A percentile compares a stretch with the other conserved stretches of the same genome.
Conservation (phyloP, 495 filamentous ascomycete genomes). For the Aspergillus bridgeri region DNA sequence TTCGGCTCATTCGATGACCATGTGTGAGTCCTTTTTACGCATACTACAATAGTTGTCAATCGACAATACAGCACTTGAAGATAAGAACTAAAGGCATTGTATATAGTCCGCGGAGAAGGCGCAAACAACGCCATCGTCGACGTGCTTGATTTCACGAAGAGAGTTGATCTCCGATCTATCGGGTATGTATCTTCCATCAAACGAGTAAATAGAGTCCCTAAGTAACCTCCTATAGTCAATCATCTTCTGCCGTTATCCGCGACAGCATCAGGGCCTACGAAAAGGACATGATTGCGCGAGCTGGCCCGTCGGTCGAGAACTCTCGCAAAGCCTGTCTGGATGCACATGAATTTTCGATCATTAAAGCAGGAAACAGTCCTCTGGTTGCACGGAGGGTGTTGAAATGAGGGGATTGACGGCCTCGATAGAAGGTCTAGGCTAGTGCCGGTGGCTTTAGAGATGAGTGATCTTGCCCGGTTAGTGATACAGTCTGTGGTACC, state of each 20-base stretch:
- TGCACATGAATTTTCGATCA: conserved; percentile 51
- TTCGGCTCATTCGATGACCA: conserved; percentile 55
- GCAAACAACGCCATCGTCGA: conserved; percentile 59
- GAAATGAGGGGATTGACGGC: neutral
- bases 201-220: neutral
- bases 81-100: neutral
- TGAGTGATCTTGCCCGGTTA: no score
- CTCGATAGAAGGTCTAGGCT: no score
- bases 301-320: conserved; percentile 48
- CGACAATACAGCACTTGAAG: no score
- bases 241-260: conserved; percentile 13
- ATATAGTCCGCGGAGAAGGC: conserved; percentile 51
- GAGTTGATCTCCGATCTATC: conserved; percentile 16
- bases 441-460: no score
- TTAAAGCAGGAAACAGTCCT: neutral
- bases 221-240: conserved; percentile 5
- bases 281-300: conserved; percentile 45
- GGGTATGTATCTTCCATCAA: neutral
- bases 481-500: no score
- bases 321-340: conserved; percentile 61
- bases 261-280: conserved; percentile 47
- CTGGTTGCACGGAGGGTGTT: neutral
- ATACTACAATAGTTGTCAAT: neutral
- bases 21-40: conserved; percentile 40
- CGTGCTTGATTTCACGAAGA: conserved; percentile 36